These are phyloP conservation scores for Linderina pennispora DNA, from an alignment of 192 early-diverging fungal species.

Conservation along the genomic window DNA sequence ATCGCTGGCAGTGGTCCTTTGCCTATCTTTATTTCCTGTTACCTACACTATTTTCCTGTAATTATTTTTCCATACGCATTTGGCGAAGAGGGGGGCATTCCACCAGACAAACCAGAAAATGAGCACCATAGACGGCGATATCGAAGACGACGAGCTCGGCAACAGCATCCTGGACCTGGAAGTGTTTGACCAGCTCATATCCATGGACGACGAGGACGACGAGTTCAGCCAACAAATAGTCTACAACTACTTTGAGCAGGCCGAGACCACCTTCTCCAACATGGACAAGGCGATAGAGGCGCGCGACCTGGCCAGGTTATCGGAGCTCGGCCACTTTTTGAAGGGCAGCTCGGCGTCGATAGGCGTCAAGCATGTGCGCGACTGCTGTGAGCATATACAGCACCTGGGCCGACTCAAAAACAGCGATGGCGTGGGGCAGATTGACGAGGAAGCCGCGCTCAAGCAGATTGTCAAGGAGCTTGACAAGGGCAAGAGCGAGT, in stretches of 20 bases:
- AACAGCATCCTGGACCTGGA: conserved; percentile 67
- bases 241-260: conserved; percentile 79
- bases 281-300: conserved; percentile 55
- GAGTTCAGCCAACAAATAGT: conserved; percentile 69
- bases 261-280: conserved; percentile 64
- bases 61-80: neutral
- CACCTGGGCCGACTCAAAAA: conserved; percentile 59
- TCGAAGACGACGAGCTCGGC: conserved; percentile 28
- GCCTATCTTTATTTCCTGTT: too few species aligned
- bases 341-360: conserved; percentile 88
- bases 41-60: too few species aligned
- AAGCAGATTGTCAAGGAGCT: conserved; percentile 51
- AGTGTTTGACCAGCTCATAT: conserved; percentile 81
- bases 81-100: too few species aligned
- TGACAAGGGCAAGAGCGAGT: conserved; percentile 58
- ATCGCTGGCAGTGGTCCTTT: too few species aligned
- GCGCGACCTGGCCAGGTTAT: conserved; percentile 63
- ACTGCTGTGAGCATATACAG: conserved; percentile 85
- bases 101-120: too few species aligned
- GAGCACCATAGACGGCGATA: neutral
- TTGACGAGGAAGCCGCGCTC: conserved; percentile 55
- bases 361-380: conserved; percentile 72
- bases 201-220: conserved; percentile 92
- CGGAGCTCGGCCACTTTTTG: conserved; percentile 82
- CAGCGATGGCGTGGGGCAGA: conserved; percentile 32